Conservation (phyloP, 1,139 yeast genomes). For the Yamadazyma kanchanaburiensis region DNA sequence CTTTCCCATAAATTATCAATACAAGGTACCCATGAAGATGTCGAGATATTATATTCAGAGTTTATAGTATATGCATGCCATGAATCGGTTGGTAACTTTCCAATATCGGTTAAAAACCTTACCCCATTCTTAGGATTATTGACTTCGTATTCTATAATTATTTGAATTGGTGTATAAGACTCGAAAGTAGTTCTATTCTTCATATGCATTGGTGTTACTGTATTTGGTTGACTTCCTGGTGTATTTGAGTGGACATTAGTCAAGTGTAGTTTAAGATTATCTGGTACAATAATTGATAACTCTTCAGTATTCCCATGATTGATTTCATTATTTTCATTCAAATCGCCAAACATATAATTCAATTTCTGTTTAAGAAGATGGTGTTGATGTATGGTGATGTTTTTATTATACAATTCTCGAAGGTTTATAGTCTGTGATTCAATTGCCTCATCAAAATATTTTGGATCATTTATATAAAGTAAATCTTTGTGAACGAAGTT, state of each 20-base stretch:
- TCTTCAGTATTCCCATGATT: conserved; percentile 62
- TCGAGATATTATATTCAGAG: conserved; percentile 71
- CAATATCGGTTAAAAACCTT: conserved; percentile 57
- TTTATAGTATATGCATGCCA: conserved; percentile 92
- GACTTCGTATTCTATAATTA: conserved; percentile 66
- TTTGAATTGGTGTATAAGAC: conserved; percentile 66
- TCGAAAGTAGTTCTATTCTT: conserved; percentile 33
- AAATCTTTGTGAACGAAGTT: conserved; percentile 39
- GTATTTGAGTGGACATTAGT: conserved; percentile 27
- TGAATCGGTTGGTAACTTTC: conserved; percentile 25
- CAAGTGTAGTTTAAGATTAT: conserved; percentile 57
- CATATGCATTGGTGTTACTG: conserved; percentile 38
- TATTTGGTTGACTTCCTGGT: conserved; percentile 38
- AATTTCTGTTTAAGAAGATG: conserved; percentile 64
- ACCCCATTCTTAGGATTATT: conserved; percentile 74
- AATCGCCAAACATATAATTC: conserved; percentile 58
- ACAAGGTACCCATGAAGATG: conserved; percentile 97
- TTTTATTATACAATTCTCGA: conserved; percentile 42
- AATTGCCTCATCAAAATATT: conserved; percentile 17
- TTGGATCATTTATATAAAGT: conserved; percentile 36
- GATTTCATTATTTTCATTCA: conserved; percentile 14
- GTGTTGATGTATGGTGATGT: conserved; percentile 52
- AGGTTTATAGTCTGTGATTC: conserved; percentile 23
- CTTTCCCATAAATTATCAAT: conserved; percentile 86
- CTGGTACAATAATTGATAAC: conserved; percentile 68